Conservation (phyloP, 2,329 filamentous ascomycete species). For the Hirsutella thompsonii region DNA sequence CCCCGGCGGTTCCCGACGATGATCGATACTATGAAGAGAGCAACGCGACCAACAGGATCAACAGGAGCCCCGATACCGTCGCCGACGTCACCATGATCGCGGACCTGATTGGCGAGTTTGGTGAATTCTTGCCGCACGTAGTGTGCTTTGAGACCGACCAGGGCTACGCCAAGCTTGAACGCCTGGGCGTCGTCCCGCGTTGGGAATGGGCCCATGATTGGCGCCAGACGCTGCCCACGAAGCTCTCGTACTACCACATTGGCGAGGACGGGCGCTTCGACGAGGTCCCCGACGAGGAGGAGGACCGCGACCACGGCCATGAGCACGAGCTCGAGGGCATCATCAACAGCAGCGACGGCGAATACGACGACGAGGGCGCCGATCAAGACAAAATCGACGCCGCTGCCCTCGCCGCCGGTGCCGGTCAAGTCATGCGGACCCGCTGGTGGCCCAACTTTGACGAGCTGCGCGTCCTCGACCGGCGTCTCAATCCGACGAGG, state of each 20-base stretch:
- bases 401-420: no score
- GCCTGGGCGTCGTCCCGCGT: conserved; percentile 9
- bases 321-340: no score
- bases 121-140: conserved; percentile 17
- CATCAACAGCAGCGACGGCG: no score
- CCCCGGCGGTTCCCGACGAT: no score
- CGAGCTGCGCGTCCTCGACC: conserved; percentile 11
- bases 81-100: no score
- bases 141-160: conserved; percentile 20
- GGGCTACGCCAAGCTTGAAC: conserved; percentile 14
- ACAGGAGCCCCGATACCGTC: no score
- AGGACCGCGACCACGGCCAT: no score
- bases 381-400: no score
- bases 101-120: conserved; percentile 19
- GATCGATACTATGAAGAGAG: no score
- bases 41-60: no score
- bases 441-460: conserved; percentile 2
- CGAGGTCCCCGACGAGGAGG: not conserved
- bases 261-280: not conserved
- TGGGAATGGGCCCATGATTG: conserved; percentile 9
- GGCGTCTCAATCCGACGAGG: conserved; percentile 11
- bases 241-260: conserved; percentile 5
- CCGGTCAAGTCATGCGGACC: no score
- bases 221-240: conserved; percentile 15
- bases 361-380: no score